Conservation (phyloP, 371 early-diverging fungal genomes). For the Hamiltosporidium tvaerminnensis region DNA sequence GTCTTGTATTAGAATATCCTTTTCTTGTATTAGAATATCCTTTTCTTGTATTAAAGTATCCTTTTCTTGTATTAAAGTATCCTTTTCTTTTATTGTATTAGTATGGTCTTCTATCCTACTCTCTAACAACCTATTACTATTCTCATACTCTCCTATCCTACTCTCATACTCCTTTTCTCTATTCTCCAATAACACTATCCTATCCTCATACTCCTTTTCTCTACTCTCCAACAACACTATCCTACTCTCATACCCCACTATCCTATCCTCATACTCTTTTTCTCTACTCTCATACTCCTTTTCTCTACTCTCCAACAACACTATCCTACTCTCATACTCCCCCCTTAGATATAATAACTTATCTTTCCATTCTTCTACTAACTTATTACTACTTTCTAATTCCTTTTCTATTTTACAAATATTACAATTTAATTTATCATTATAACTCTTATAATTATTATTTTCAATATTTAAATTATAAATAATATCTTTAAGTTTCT, state of each 20-base stretch:
- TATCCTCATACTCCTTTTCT: not conserved
- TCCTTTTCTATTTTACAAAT: not conserved
- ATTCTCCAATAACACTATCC: not conserved
- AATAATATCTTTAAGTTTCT: conserved; percentile 5
- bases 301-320: no score
- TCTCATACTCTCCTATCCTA: not conserved
- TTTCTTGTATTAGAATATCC: not conserved
- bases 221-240: not conserved
- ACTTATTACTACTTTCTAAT: not conserved
- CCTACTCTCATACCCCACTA: not conserved
- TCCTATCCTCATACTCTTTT: not conserved
- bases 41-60: not conserved
- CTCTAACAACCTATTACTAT: no score
- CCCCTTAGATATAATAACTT: no score
- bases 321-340: no score
- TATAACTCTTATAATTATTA: not conserved
- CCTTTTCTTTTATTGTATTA: not conserved
- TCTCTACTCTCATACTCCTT: not conserved
- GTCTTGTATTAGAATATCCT: not conserved
- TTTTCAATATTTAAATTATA: not conserved
- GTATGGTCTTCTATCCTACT: not conserved
- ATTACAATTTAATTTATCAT: not conserved
- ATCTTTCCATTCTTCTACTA: no score
- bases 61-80: not conserved
- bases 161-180: not conserved